Percentiles rank a stretch among this genome's conserved stretches.
Conservation (phyloP, 192 early-diverging fungal genomes). For the Coemansia sp. region DNA sequence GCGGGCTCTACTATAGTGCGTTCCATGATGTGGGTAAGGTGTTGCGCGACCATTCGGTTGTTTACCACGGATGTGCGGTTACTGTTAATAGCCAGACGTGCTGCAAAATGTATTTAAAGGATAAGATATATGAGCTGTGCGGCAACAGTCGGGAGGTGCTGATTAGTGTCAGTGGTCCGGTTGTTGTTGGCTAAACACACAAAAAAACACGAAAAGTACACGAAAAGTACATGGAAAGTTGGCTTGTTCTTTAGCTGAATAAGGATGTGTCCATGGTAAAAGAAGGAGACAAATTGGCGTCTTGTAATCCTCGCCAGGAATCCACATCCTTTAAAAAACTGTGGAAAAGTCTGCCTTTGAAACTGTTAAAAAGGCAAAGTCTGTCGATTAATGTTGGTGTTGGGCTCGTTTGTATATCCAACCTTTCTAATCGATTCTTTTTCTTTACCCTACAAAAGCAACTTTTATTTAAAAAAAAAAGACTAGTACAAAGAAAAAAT, state of each 20-base stretch:
- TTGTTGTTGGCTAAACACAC: neutral
- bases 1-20: neutral
- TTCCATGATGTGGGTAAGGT: neutral
- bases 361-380: no score
- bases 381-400: no score
- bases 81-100: neutral
- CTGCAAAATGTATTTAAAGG: neutral
- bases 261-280: no score
- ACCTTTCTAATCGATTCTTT: neutral
- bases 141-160: neutral
- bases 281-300: no score
- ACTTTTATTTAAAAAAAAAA: neutral
- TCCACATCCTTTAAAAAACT: no score
- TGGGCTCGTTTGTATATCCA: no score
- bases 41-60: neutral
- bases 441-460: neutral
- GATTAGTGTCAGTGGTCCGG: neutral
- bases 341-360: no score
- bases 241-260: no score
- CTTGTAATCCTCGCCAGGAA: no score
- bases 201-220: neutral
- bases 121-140: neutral
- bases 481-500: neutral
- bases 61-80: neutral
- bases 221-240: no score